Conservation (phyloP, 2,329 filamentous ascomycete species). For the Blastomyces silverae region DNA sequence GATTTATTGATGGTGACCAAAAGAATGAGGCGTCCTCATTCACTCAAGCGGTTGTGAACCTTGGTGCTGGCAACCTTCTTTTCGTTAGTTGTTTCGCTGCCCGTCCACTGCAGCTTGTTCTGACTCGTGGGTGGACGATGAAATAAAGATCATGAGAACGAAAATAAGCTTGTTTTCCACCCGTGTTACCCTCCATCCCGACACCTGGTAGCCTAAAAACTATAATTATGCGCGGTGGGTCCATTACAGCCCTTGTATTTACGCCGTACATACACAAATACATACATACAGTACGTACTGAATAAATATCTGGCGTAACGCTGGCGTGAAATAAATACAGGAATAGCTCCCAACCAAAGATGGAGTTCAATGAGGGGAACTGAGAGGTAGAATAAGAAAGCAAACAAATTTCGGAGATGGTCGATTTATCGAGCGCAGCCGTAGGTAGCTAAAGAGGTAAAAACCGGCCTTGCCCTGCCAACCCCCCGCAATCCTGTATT, state of each 20-base stretch:
- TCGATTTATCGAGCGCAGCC: no score
- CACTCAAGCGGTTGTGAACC: not conserved
- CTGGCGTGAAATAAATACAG: not conserved
- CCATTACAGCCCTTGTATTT: not conserved
- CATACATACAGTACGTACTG: not conserved
- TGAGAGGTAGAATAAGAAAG: no score
- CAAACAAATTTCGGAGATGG: no score
- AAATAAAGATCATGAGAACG: constrained; percentile 11
- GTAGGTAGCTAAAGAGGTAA: no score
- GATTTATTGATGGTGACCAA: not conserved
- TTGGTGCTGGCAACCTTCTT: not conserved
- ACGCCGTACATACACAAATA: not conserved
- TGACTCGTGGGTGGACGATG: not conserved
- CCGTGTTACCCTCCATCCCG: constrained; percentile 9
- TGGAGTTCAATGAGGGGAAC: no score
- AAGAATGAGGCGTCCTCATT: not conserved
- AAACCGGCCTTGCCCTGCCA: no score
- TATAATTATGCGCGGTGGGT: not conserved
- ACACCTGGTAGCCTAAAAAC: constrained; percentile 9
- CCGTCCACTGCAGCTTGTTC: not conserved
- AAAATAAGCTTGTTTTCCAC: constrained; percentile 13
- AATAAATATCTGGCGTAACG: not conserved
- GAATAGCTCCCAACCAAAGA: not conserved
- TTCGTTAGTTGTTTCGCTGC: not conserved
- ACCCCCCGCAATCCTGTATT: no score